phyloP scores from a whole-genome alignment of 2,329 filamentous ascomycete species.

The Sporothrix schenckii region DNA sequence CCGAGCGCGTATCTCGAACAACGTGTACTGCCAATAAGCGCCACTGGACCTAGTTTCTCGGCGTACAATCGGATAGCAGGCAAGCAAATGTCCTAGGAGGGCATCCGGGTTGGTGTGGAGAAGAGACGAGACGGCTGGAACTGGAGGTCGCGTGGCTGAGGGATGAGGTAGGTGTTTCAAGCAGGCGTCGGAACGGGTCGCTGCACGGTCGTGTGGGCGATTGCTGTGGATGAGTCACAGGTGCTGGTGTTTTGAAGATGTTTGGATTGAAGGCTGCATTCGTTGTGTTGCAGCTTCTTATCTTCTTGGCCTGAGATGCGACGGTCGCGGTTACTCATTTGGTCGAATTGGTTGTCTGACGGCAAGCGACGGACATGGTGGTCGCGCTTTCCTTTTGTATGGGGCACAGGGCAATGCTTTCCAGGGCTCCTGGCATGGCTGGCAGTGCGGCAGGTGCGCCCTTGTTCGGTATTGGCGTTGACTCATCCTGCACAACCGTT shows the following conservation, averaged over 20 bases:
- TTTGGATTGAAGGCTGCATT: neutral
- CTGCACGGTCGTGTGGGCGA: neutral
- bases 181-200: neutral
- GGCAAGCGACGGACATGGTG: neutral
- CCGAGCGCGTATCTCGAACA: conserved; percentile 22
- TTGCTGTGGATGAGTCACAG: conserved; percentile 24
- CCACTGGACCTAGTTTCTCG: conserved; percentile 5
- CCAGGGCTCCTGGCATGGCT: neutral
- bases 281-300: conserved; percentile 14
- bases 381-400: conserved; percentile 23
- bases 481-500: conserved; percentile 34
- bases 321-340: conserved; percentile 20
- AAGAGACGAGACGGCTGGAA: neutral
- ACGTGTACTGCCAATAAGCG: neutral
- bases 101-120: neutral
- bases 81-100: neutral
- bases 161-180: neutral
- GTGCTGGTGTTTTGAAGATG: neutral
- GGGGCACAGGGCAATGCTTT: neutral
- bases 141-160: conserved; percentile 16
- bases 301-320: conserved; percentile 16
- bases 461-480: conserved; percentile 23
- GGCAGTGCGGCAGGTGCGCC: neutral
- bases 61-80: conserved; percentile 13
- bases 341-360: neutral